phyloP scores from a whole-genome alignment of 371 early-diverging fungal species.

The Mucor sp. region DNA sequence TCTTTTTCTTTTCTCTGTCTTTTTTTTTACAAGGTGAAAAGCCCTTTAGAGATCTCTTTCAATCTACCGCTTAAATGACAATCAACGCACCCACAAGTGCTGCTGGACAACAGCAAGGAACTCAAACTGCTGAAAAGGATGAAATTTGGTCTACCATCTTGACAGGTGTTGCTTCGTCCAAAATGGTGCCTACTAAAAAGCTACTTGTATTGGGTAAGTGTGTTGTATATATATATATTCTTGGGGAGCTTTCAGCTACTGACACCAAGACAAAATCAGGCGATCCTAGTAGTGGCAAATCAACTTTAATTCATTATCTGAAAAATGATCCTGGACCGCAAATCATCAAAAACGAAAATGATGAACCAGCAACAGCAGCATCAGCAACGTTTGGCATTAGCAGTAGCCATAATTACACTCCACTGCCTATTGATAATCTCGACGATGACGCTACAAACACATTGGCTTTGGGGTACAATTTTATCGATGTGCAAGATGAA shows the following conservation, averaged over 20 bases:
- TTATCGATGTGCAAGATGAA: constrained; percentile 83
- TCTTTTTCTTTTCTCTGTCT: not conserved
- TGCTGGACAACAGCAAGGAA: constrained; percentile 13
- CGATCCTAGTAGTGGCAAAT: constrained; percentile 78
- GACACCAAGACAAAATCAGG: constrained; percentile 31
- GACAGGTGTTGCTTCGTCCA: constrained; percentile 71
- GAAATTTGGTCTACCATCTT: constrained; percentile 82
- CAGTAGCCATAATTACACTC: constrained; percentile 40
- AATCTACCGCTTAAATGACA: not conserved
- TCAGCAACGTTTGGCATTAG: constrained; percentile 42
- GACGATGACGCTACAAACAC: constrained; percentile 70
- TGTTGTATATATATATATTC: too few relatives aligned
- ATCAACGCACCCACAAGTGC: constrained; percentile 8
- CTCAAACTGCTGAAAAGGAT: constrained; percentile 30
- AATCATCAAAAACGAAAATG: constrained; percentile 38
- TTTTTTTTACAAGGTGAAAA: not conserved
- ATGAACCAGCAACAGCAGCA: constrained; percentile 35
- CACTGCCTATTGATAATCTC: constrained; percentile 53
- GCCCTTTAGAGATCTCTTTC: not conserved
- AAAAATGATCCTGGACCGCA: constrained; percentile 63
- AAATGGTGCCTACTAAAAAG: constrained; percentile 68
- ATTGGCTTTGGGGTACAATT: constrained; percentile 82
- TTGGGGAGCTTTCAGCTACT: too few relatives aligned
- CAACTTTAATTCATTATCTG: constrained; percentile 70
- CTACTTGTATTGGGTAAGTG: constrained; percentile 67